phyloP scores from a whole-genome alignment of 805 yeast species.

The Ogataea pilisensis region DNA sequence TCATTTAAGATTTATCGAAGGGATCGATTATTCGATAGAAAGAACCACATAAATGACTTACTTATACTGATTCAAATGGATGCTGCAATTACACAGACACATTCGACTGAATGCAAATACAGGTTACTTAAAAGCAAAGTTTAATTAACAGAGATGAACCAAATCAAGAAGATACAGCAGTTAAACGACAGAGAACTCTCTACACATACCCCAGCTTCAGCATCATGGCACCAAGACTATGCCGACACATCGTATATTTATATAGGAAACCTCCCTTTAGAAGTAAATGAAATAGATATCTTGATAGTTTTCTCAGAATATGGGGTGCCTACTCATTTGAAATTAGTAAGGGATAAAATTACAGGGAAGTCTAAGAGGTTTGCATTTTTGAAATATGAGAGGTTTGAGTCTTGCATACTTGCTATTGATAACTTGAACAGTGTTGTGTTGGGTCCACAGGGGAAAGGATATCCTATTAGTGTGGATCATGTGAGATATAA shows the following conservation, averaged over 20 bases:
- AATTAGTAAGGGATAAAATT: slow-evolving; percentile 60
- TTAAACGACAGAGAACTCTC: slow-evolving; percentile 67
- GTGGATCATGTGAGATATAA: slow-evolving; percentile 73
- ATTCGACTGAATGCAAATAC: not conserved
- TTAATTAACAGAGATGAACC: too few relatives aligned
- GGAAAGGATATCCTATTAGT: slow-evolving; percentile 44
- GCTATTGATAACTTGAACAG: slow-evolving; percentile 92
- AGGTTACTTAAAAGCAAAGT: too few relatives aligned
- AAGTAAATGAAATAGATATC: slow-evolving; percentile 71
- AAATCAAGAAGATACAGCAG: slow-evolving; percentile 37
- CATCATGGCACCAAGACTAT: slow-evolving; percentile 90
- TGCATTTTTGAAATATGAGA: slow-evolving; percentile 80
- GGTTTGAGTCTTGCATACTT: slow-evolving; percentile 70
- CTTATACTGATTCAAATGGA: too few relatives aligned
- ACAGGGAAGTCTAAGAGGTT: slow-evolving; percentile 70
- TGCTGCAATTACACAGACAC: not conserved
- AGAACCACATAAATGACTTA: too few relatives aligned
- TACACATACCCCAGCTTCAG: slow-evolving; percentile 50
- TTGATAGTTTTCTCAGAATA: slow-evolving; percentile 80
- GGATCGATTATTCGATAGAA: too few relatives aligned
- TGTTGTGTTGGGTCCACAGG: slow-evolving; percentile 27
- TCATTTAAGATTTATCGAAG: too few relatives aligned
- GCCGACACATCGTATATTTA: slow-evolving; percentile 70
- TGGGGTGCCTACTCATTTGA: slow-evolving; percentile 78
- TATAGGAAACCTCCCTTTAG: slow-evolving; percentile 67